Base-by-base conservation (phyloP, 2,329 filamentous ascomycete genomes). In the Pseudogymnoascus sp. region DNA sequence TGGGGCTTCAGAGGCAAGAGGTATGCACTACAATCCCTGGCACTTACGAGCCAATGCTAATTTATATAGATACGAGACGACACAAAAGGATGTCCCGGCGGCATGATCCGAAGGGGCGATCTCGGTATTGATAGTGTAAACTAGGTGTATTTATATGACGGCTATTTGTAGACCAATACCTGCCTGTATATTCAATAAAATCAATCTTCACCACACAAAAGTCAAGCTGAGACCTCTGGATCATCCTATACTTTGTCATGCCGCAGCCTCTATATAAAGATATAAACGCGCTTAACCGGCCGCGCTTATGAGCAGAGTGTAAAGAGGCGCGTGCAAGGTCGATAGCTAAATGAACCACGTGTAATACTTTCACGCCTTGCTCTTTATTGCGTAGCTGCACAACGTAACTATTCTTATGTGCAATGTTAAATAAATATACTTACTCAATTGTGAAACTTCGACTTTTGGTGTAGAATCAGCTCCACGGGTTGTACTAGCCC, bases 1-100 rank as follows among this genome's bases (percentile, higher is more conserved):
- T 99, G 96, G 91, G 92, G 89, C 13, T 99, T 99, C 80, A 86
- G 95, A 77, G 95, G 95, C 70, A 99, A 99, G 85, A 89, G 93
- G 85, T 97, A 84, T 70, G 84, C 6, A 16, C 50, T 42, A 24
- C 13, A 29, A 37, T 37, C 21, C 50, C 35, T 8, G 11, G 62
- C 62, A 61, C 62, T 68, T 64, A 70, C 63, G 13, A 11, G 19
- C 33, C 35, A 38, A 26, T 42, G 19, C 59, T 61, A 61, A 38
- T 42, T 21, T 60, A 19, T 44, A 40, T 53, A 74, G 72, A 67
- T 74, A 74, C 37, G 72, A 74, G 63, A 74, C 72, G 11, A 73
- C 70, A 19, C 68, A 62, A 62, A 73, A 72, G 53, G 70, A 70
- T 3, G 38, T 7, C 14, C 5, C 50, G 1, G 29, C n/a, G 11